Conservation (phyloP, 2,329 filamentous ascomycete species). For the Fusarium poae region DNA sequence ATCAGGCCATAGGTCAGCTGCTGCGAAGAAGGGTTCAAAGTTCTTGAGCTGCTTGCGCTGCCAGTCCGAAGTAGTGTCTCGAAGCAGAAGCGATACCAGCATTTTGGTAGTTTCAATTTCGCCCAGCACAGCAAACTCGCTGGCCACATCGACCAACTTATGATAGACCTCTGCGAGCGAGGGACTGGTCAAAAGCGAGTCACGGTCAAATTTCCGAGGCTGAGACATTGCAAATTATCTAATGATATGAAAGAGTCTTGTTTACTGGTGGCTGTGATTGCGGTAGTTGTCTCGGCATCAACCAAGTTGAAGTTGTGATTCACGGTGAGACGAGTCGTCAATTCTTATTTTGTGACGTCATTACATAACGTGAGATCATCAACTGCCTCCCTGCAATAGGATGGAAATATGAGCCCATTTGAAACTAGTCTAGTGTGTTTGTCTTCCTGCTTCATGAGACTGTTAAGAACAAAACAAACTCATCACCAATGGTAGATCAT, state of each 20-base stretch:
- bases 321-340: not conserved
- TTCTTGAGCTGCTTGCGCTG: slow-evolving; percentile 13
- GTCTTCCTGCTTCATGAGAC: not conserved
- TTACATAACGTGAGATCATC: not conserved
- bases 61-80: slow-evolving; percentile 36
- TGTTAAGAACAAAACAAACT: not conserved
- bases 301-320: not conserved
- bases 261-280: not conserved
- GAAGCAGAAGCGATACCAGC: slow-evolving; percentile 37
- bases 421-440: too few species aligned
- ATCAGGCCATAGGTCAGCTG: slow-evolving; percentile 31
- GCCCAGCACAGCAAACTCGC: slow-evolving; percentile 41
- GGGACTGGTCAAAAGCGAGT: slow-evolving; percentile 15
- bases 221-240: not conserved
- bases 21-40: slow-evolving; percentile 37
- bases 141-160: slow-evolving; percentile 23
- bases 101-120: slow-evolving; percentile 23
- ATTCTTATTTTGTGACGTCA: slow-evolving; percentile 20
- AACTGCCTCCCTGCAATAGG: not conserved
- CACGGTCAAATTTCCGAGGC: slow-evolving; percentile 22
- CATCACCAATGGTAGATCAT: not conserved
- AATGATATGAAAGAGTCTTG: fast-evolving
- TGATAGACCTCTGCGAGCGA: slow-evolving; percentile 24
- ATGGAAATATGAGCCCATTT: too few species aligned
- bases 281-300: too few species aligned